Percentiles rank a stretch among this genome's conserved stretches.
Conservation (phyloP, 176 grass and related monocot species). For the Oryza coarctata region DNA sequence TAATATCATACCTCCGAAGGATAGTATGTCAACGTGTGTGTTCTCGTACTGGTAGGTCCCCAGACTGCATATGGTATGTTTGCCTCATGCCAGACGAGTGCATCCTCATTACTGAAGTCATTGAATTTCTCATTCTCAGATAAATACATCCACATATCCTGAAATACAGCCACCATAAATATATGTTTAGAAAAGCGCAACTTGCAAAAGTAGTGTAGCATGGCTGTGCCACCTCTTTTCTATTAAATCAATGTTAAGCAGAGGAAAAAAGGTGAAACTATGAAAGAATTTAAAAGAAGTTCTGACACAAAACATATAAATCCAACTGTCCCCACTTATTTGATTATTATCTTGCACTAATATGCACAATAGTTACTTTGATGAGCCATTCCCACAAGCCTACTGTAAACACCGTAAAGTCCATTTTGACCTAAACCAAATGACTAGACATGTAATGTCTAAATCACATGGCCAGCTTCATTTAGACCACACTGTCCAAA, state of each 20-base stretch:
- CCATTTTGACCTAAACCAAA: background rate
- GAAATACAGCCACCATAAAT: conserved; percentile 28
- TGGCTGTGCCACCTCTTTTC: background rate
- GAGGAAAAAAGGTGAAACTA: background rate
- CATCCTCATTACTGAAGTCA: conserved; percentile 77
- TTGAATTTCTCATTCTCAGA: conserved; percentile 87
- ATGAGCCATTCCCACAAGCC: conserved; percentile 1
- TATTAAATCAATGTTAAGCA: background rate
- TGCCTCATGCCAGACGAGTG: conserved; percentile 96
- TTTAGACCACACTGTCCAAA: background rate
- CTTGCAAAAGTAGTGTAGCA: background rate
- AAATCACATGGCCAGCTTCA: background rate
- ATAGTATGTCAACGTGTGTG: conserved; percentile 65
- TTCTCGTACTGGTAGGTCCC: conserved; percentile 68
- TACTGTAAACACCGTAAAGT: conserved; percentile 4
- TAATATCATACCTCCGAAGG: conserved; percentile 74
- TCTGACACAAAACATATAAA: background rate
- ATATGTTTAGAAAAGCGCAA: conserved; percentile 18
- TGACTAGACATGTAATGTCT: background rate
- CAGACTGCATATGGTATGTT: conserved; percentile 98
- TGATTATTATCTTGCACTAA: background rate
- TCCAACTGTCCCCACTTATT: background rate
- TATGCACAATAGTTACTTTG: background rate
- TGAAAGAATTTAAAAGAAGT: background rate
- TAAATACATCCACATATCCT: conserved; percentile 99